These are phyloP conservation scores for Penicillium rolfsii DNA, from an alignment of 2,329 filamentous ascomycete genomes.

Conservation along the genomic window DNA sequence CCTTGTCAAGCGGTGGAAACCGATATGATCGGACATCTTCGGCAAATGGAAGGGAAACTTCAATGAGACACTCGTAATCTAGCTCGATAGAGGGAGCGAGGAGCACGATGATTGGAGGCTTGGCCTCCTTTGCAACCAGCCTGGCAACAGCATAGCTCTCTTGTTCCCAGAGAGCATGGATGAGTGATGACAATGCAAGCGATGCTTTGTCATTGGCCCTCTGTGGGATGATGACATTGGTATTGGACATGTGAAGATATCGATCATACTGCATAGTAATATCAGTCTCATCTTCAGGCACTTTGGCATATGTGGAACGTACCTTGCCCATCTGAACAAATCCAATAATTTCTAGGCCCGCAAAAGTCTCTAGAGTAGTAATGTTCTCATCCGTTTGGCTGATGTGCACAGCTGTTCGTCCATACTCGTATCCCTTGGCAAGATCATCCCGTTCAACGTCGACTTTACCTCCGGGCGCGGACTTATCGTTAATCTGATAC, in stretches of 20 bases:
- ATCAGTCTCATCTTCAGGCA: not conserved
- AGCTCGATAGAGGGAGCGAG: slow-evolving; percentile 78
- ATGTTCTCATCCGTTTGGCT: slow-evolving; percentile 83
- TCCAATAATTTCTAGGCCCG: slow-evolving; percentile 79
- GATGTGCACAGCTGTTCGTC: slow-evolving; percentile 87
- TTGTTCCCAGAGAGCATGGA: slow-evolving; percentile 82
- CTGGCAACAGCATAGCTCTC: slow-evolving; percentile 85
- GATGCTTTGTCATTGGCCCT: slow-evolving; percentile 79
- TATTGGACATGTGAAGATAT: slow-evolving; percentile 81
- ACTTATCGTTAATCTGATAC: slow-evolving; percentile 78
- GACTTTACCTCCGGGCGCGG: slow-evolving; percentile 74
- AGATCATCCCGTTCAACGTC: slow-evolving; percentile 82
- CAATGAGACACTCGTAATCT: slow-evolving; percentile 82
- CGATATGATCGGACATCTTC: slow-evolving; percentile 90
- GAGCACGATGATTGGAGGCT: slow-evolving; percentile 74
- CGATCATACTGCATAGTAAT: slow-evolving; percentile 67
- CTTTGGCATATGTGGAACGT: slow-evolving; percentile 26
- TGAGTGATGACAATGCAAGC: slow-evolving; percentile 83
- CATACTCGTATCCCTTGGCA: slow-evolving; percentile 93
- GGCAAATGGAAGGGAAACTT: slow-evolving; percentile 87
- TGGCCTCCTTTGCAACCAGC: slow-evolving; percentile 80
- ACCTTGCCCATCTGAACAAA: slow-evolving; percentile 77
- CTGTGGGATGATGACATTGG: slow-evolving; percentile 75
- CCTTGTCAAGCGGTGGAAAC: slow-evolving; percentile 85
- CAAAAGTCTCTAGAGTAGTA: slow-evolving; percentile 79